Evolutionary conservation across 306 rosid genomes (phyloP), one percentile per base, ranked within the genome.

Genomic region (Corylus heterophylla): DNA sequence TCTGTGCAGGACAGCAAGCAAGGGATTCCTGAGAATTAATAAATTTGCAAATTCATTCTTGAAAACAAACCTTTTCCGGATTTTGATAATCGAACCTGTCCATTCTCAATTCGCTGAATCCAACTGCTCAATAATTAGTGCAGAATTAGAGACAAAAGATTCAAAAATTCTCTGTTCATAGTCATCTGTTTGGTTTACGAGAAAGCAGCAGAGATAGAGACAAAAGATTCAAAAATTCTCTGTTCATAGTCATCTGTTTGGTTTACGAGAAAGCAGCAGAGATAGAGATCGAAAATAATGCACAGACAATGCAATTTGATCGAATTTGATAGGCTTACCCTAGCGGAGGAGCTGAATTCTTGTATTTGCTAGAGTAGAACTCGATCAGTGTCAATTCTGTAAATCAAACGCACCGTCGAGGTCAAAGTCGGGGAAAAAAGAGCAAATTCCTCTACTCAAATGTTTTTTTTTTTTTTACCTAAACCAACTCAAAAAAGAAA

Each of bases 31-130:
- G 69, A 83, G 71, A 81, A 72, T 52, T 54, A 71, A 51, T 71
- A 49, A 63, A 49, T 74, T 58, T 74, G 74, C 52, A 67, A 4
- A 27, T 42, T 66, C 61, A 14, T 62, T 76, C 76, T 72, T 74
- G 67, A 55, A 49, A 4, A 64, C 27, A 55, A 70, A 73, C 56
- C 47, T 56, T 83, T 71, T 70, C 75, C 22, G 72, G 76, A 80
- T 64, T 75, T 72, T 39, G 69, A 81, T 66, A 51, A 70, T 71
- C 91, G 58, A 74, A 94, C 97, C 98, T 91, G 98, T 74, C 92
- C 87, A 64, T 75, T 85, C 80, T 79, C 85, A 86, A 95, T 87
- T 79, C 97, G 93, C 92, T 90, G 97, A 94, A 91, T 73, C 98
- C 98, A 95, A 86, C 98, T 95, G 94, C 82, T 63, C 66, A 74